phyloP scores from a whole-genome alignment of 202 grass and related monocot genomes.

The Saccharum hybrid region DNA sequence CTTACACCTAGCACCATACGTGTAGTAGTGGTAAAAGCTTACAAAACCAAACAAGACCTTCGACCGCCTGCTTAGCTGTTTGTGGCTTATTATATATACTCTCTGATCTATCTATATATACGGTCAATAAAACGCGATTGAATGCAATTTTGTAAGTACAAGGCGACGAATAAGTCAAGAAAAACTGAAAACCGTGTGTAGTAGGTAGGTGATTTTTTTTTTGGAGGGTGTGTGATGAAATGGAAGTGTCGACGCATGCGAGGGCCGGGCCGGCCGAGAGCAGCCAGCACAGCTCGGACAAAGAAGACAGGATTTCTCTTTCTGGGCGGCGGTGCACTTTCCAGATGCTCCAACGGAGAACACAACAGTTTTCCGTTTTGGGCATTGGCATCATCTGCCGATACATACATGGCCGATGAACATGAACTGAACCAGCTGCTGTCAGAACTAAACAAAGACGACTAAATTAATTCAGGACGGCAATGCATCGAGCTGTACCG shows the following conservation, averaged over 20 bases:
- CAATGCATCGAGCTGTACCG: constrained; percentile 35
- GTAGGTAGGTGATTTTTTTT: background rate
- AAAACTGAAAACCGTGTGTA: background rate
- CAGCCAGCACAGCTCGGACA: constrained; percentile 3
- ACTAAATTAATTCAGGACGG: constrained; percentile 51
- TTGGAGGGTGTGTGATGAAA: background rate
- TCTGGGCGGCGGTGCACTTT: constrained; percentile 12
- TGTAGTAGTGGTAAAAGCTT: too few species aligned
- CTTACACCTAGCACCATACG: too few species aligned
- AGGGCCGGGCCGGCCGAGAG: background rate
- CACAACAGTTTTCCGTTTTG: constrained; percentile 17
- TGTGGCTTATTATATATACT: too few species aligned
- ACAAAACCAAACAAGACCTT: background rate
- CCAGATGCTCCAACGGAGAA: constrained; percentile 19
- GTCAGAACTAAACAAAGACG: constrained; percentile 39
- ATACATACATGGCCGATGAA: background rate
- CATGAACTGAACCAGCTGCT: background rate
- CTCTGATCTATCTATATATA: too few species aligned
- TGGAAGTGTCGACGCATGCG: background rate
- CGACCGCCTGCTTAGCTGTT: too few species aligned
- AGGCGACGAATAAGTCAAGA: background rate
- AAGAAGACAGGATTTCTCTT: constrained; percentile 3
- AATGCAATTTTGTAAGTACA: background rate
- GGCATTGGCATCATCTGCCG: constrained; percentile 11
- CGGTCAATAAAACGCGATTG: background rate